Evolutionary conservation across 148 eudicot genomes (phyloP).

Genomic region (Vaccinium vitisidaea): DNA sequence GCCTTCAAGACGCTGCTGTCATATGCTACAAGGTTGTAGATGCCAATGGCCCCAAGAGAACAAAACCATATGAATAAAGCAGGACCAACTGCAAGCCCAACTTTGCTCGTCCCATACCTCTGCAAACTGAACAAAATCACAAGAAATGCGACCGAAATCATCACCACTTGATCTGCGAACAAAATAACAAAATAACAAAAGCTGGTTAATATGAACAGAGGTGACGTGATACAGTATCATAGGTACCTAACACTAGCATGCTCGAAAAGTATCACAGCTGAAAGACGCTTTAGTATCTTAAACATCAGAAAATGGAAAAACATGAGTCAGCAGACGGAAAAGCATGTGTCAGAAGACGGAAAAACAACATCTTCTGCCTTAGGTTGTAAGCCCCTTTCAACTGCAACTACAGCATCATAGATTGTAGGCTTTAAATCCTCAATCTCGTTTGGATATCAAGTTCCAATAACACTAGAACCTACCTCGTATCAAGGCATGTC

Average conservation of each 20-base stretch:
- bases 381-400: constrained; percentile 1
- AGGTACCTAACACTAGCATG: not conserved
- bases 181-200: constrained; percentile 17
- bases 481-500: not conserved
- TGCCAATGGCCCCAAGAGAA: constrained; percentile 80
- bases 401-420: not conserved
- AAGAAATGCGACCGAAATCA: constrained; percentile 84
- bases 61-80: constrained; percentile 95
- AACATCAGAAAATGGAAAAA: constrained; percentile 9
- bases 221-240: not conserved
- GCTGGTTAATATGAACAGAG: constrained; percentile 9
- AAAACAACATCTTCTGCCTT: not conserved
- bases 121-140: constrained; percentile 86
- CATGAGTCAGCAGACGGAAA: not conserved
- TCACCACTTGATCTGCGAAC: constrained; percentile 77
- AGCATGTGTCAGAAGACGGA: not conserved
- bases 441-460: not conserved
- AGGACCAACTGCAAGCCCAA: constrained; percentile 93
- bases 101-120: constrained; percentile 93
- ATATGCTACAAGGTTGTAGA: constrained; percentile 82
- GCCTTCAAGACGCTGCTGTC: constrained; percentile 80
- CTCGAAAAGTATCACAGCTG: not conserved
- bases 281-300: constrained; percentile 12
- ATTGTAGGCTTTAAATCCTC: not conserved
- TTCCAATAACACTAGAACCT: not conserved